phyloP scores from a whole-genome alignment of 306 rosid genomes.

The Vicia sativa region DNA sequence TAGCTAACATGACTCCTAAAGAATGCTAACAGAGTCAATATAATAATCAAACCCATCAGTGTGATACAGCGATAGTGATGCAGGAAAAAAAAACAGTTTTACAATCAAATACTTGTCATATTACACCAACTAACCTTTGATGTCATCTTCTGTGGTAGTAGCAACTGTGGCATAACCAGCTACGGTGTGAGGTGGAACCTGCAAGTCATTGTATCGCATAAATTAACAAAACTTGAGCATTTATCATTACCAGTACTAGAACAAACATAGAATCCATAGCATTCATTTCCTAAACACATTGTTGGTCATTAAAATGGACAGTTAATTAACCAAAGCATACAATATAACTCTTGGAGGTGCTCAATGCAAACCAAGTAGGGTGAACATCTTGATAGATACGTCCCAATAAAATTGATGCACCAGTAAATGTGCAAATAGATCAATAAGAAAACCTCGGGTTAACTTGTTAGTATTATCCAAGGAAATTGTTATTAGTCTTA shows the following conservation, averaged over 20 bases:
- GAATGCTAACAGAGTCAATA: slow-evolving; percentile 13
- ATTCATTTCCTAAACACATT: slow-evolving; percentile 19
- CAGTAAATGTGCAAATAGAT: too few species aligned
- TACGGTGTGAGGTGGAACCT: slow-evolving; percentile 74
- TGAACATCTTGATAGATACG: too few species aligned
- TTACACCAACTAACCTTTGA: slow-evolving; percentile 59
- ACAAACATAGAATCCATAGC: slow-evolving; percentile 14
- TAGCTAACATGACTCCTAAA: slow-evolving; percentile 6
- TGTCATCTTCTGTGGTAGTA: slow-evolving; percentile 56
- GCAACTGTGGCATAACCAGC: slow-evolving; percentile 72
- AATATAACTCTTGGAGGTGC: slow-evolving; percentile 18
- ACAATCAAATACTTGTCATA: slow-evolving; percentile 24
- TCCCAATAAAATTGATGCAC: too few species aligned
- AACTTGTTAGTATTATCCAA: slow-evolving; percentile 2
- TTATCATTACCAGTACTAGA: slow-evolving; percentile 21
- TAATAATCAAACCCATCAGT: slow-evolving; percentile 19
- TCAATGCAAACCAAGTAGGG: too few species aligned
- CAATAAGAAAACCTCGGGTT: not conserved
- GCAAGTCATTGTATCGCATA: slow-evolving; percentile 35
- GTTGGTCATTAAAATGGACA: slow-evolving; percentile 20
- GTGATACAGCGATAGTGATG: not conserved
- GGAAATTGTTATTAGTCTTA: slow-evolving; percentile 13
- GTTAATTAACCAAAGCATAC: slow-evolving; percentile 10
- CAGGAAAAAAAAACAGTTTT: slow-evolving; percentile 22
- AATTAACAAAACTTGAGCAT: slow-evolving; percentile 7